Base-by-base conservation (phyloP, 2,329 filamentous ascomycete species). In the Aspergillus sp. region DNA sequence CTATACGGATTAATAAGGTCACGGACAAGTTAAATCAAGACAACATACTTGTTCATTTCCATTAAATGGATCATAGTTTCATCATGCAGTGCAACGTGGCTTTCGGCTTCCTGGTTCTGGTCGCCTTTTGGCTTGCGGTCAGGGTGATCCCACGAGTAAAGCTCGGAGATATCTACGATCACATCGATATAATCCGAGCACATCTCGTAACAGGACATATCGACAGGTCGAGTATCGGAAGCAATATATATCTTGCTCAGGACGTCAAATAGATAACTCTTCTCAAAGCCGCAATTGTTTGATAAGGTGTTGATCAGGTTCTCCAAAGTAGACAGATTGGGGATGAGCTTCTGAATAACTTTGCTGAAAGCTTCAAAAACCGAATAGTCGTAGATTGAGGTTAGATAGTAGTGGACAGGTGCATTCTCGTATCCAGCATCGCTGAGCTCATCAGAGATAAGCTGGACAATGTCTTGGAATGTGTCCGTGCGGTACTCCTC, bases 111-210 rank as follows among this genome's bases (percentile, higher is more conserved):
- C 50, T 80, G 79, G 47, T 76, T 76, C 64, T 79, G 78, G 6
- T 77, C 74, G 1, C 76, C 77, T 49, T 74, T 73, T 4, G 73
- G 66, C 51, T 74, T 74, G 56, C 74, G 75, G 53, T 69, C 70
- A 50, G 69, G 74, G 35, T 83, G 76, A 62, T 84, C 80, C 83
- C 83, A 98, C 46, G 93, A 93, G 71, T 97, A 99, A 40, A 99
- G 89, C 71, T 98, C 93, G 27, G 91, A 95, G 54, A 98, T 90
- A 73, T 99, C 95, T 58, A 98, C 93, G 61, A 99, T 96, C 60
- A 98, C 92, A 73, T 99, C 95, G 66, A 99, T 97, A 73, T 96
- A 98, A 73, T 99, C 95, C 50, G 91, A 96, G 78, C 95, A 99
- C 70, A 98, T 96, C 78, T 98, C 95, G 74, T 99, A 99, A 72